Evolutionary conservation across 331 rosid species (phyloP).

Genomic region (Dryas integrifolia): DNA sequence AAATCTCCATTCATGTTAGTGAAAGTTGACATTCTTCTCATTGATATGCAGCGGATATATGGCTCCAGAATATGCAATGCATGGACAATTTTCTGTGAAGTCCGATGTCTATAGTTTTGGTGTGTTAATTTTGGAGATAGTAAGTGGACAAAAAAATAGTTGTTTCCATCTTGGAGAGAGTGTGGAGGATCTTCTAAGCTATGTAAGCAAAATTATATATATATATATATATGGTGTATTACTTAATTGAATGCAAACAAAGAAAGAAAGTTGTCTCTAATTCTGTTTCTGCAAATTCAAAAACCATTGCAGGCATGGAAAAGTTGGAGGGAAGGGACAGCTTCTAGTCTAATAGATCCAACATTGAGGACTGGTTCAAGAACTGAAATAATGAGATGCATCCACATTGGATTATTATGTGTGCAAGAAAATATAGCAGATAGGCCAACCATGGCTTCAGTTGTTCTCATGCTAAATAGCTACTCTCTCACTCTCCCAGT

Average conservation of each 20-base stretch:
- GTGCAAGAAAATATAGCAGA: constrained; percentile 3
- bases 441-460: not conserved
- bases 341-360: not conserved
- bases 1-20: not conserved
- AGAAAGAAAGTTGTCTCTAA: not conserved
- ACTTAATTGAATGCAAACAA: not conserved
- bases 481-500: constrained; percentile 8
- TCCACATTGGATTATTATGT: not conserved
- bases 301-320: constrained; percentile 16
- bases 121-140: not conserved
- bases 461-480: constrained; percentile 12
- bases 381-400: constrained; percentile 11
- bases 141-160: constrained; percentile 1
- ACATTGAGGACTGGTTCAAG: not conserved
- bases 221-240: not conserved
- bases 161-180: not conserved
- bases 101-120: constrained; percentile 1
- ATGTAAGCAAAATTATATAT: not conserved
- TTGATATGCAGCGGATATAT: not conserved
- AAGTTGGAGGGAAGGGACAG: constrained; percentile 4
- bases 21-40: not conserved
- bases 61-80: not conserved
- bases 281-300: not conserved
- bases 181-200: not conserved
- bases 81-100: not conserved